Base-by-base conservation (phyloP, 2,329 filamentous ascomycete species). In the Dothistroma pini region DNA sequence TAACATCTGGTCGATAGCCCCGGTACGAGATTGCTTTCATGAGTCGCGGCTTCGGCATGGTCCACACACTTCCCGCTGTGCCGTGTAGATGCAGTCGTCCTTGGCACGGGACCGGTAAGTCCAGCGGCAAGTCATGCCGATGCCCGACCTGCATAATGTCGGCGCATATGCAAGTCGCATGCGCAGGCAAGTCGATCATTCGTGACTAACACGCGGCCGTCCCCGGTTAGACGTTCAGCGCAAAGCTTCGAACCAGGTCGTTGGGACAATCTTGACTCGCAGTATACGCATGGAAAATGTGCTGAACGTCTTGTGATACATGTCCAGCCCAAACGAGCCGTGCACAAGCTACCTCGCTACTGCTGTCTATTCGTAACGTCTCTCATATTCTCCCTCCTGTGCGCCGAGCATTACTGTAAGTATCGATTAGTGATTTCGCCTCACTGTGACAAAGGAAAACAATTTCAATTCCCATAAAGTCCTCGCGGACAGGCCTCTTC, bases 401-500 rank as follows among this genome's bases (percentile, higher is more conserved):
- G n/a, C 41, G 44, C 35, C 50, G 53, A 54, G 31, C 25, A 56
- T 34, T 56, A 50, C 53, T 60, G 31, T 49, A 48, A 54, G 14
- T 3, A n/a, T 54, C 48, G 29, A 58, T 58, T 53, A 47, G 48
- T 38, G 10, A 38, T 14, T 52, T 50, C 3, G 16, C n/a, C n/a
- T n/a, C 9, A 5, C n/a, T 58, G 29, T 29, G 25, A 29, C 25
- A 35, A 31, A 50, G n/a, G 48, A 41, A 22, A 50, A 12, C 2
- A 29, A 29, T 29, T 29, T 29, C 25, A 25, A 5, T 56, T 60
- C 50, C 53, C 35, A 38, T 47, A 57, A 48, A 8, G 66, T 68
- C 66, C 64, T 68, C 55, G 66, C 66, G 66, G 66, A 68, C 66
- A 59, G 19, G 31, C 53, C 32, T 65, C 61, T 65, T 56, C 61